Evolutionary conservation across 2,329 filamentous ascomycete species (phyloP).

Genomic region (Leptodontidium sp.): DNA sequence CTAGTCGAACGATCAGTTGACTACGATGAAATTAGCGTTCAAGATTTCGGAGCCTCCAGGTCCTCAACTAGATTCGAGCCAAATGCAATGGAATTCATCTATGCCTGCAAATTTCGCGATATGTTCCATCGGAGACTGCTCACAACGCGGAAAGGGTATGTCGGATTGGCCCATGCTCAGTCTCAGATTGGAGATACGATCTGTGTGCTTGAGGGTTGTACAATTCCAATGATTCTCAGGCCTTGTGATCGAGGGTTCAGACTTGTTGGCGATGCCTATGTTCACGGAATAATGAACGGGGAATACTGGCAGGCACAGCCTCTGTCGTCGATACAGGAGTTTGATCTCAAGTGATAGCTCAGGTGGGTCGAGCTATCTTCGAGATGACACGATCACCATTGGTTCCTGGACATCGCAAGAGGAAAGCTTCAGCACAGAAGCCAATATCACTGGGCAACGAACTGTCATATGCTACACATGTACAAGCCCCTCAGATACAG

Average conservation of each 20-base stretch:
- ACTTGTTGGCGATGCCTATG: slow-evolving; percentile 28
- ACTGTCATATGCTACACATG: no score
- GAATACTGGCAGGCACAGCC: slow-evolving; percentile 21
- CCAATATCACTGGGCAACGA: no score
- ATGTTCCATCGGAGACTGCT: slow-evolving; percentile 12
- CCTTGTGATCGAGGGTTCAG: slow-evolving; percentile 14
- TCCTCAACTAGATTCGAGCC: not conserved
- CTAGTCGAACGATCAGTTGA: not conserved
- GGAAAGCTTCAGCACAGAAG: no score
- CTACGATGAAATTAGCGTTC: slow-evolving; percentile 5
- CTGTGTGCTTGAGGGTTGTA: slow-evolving; percentile 23
- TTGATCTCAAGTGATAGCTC: slow-evolving; percentile 2
- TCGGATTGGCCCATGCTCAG: slow-evolving; percentile 20
- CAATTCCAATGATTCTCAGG: slow-evolving; percentile 20
- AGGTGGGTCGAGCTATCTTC: not conserved
- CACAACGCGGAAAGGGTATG: slow-evolving; percentile 17
- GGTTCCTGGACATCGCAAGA: no score
- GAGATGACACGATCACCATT: not conserved
- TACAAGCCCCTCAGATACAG: no score
- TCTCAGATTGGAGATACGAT: slow-evolving; percentile 23
- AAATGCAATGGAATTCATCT: not conserved
- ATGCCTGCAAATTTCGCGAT: slow-evolving; percentile 14
- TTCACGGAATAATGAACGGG: slow-evolving; percentile 32
- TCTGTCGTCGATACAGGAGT: slow-evolving; percentile 10
- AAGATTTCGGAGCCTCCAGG: not conserved